These are phyloP conservation scores for Fraxinus latifolia DNA, from an alignment of 305 asterid species.

Conservation along the genomic window DNA sequence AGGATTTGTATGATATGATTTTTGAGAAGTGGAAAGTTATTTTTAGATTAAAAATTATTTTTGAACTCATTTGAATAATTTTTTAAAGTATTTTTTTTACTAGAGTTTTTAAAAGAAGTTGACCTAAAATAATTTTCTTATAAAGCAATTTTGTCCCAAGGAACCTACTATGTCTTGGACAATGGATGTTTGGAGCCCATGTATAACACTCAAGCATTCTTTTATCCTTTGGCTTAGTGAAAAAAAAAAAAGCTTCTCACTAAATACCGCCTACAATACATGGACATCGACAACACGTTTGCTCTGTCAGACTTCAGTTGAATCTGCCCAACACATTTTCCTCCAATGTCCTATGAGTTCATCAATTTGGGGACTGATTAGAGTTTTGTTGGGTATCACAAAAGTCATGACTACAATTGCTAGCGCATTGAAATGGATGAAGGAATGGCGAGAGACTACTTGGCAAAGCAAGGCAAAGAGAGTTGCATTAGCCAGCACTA, in stretches of 20 bases:
- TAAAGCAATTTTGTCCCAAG: too few species aligned
- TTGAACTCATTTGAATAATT: not conserved
- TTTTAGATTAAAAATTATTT: not conserved
- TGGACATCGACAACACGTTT: not conserved
- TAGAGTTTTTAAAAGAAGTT: too few species aligned
- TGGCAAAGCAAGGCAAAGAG: too few species aligned
- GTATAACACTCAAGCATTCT: too few species aligned
- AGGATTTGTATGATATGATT: not conserved
- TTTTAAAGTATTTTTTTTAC: too few species aligned
- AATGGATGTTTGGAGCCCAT: too few species aligned
- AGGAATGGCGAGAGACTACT: not conserved
- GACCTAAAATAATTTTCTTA: not conserved
- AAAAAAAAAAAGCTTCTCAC: not conserved
- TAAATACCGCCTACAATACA: too few species aligned
- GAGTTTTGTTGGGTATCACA: not conserved
- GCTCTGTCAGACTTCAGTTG: not conserved
- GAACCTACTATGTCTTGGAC: too few species aligned
- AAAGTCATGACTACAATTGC: not conserved
- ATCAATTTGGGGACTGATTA: not conserved
- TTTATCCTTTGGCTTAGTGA: not conserved
- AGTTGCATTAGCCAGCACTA: too few species aligned
- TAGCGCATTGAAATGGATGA: not conserved
- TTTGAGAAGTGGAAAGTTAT: not conserved
- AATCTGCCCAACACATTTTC: not conserved
- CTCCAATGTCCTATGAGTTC: not conserved